Evolutionary conservation across 805 yeast species (phyloP), one percentile per base, ranked within the genome.

Genomic region (Teunomyces panamensis): DNA sequence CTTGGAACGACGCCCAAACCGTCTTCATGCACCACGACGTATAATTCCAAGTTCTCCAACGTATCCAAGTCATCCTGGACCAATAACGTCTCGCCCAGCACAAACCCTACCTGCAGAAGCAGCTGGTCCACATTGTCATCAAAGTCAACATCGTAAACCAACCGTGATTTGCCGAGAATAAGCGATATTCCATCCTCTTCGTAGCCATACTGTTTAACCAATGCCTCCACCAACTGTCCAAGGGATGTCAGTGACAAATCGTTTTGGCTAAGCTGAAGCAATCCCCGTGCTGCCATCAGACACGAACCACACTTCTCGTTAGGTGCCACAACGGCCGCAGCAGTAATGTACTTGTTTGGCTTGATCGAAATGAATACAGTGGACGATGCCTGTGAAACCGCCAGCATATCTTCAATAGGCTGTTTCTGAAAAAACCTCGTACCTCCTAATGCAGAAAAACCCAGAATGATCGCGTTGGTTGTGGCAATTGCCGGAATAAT

Each of bases 401-500:
- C 34, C 34, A 13, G 34, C 34, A 32, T 32, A 7, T 32, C 34
- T 11, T 14, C 17, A 20, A 20, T 20, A 4, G 34, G 16, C 17
- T 32, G 34, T n/a, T 64, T 54, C 1, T 59, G 56, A 54, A 69
- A 85, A 58, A 46, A 81, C 63, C 62, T 79, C 42, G 90, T 67
- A 0, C 96, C 86, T 33, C 85, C 81, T 34, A 92, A 63, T 3
- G 90, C 84, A 11, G 94, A 85, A 55, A 89, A 78, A 0, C 99
- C 99, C 0, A 97, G 90, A 56, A 94, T 84, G 10, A 94, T 85
- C 1, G 99, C 98, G 64, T 94, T 94, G 3, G 97, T 92, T 1
- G 99, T 94, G 5, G 99, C 98, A 56, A 95, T 91, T 0, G 99
- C 99, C 0, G 99, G 99, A 35, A 94, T 94, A 57, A 94, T 94